These are phyloP conservation scores for Panicum miliaceum DNA, from an alignment of 176 grass and related monocot species.

Conservation along the genomic window DNA sequence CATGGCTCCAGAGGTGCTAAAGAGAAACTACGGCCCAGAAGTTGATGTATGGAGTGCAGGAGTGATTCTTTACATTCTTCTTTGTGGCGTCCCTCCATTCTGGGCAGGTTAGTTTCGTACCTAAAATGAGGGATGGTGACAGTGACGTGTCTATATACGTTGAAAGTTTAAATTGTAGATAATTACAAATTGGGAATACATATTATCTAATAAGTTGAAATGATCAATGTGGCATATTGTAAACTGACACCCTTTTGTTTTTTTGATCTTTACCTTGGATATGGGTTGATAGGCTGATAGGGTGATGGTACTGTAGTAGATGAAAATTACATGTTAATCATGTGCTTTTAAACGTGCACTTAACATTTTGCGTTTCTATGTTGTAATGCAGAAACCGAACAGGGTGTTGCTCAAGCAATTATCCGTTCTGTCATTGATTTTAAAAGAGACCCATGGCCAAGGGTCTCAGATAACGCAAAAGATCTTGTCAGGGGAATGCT, in stretches of 20 bases:
- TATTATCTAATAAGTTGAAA: neutral
- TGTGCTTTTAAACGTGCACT: slow-evolving; percentile 2
- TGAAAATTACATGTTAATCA: neutral
- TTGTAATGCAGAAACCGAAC: slow-evolving; percentile 80
- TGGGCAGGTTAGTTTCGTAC: slow-evolving; percentile 81
- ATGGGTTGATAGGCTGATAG: neutral
- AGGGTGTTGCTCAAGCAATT: slow-evolving; percentile 94
- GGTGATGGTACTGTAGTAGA: neutral
- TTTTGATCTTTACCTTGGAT: slow-evolving; percentile 6
- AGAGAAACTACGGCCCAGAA: slow-evolving; percentile 94
- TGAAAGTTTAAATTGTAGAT: neutral
- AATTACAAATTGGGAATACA: neutral
- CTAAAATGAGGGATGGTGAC: slow-evolving; percentile 15
- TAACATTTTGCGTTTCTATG: slow-evolving; percentile 38
- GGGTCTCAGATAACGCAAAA: slow-evolving; percentile 90
- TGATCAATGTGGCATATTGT: neutral
- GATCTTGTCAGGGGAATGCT: slow-evolving; percentile 83
- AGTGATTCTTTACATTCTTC: slow-evolving; percentile 95
- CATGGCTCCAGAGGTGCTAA: slow-evolving; percentile 98
- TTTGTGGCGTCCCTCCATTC: slow-evolving; percentile 95
- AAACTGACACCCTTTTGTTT: neutral
- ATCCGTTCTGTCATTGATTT: slow-evolving; percentile 85
- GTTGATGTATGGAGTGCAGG: slow-evolving; percentile 99
- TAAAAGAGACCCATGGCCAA: slow-evolving; percentile 91
- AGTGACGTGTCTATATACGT: neutral